Percentiles rank a stretch among this genome's conserved stretches.
Evolutionary conservation across 1,284 basidiomycete genomes (phyloP).

Genomic region (Afroboletus lepidellus): DNA sequence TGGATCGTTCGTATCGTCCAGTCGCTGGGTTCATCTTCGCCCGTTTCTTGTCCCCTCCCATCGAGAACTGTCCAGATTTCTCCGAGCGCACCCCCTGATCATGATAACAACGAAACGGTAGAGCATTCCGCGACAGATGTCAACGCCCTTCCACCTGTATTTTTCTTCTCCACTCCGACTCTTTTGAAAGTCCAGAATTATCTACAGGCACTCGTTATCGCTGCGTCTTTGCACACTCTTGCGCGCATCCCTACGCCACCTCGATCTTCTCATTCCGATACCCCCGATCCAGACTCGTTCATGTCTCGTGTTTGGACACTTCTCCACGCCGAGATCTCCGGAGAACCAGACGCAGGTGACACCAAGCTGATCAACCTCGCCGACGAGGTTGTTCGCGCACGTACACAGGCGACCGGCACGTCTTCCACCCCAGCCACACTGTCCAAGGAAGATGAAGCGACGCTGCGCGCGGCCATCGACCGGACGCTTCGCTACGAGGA

Average conservation of each 20-base stretch:
- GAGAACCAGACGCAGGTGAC: constrained; percentile 36
- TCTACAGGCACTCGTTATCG: constrained; percentile 67
- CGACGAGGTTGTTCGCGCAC: constrained; percentile 63
- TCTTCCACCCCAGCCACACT: constrained; percentile 11
- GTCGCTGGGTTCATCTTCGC: constrained; percentile 43
- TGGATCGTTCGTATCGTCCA: constrained; percentile 52
- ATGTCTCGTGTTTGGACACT: constrained; percentile 62
- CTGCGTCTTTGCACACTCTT: constrained; percentile 57
- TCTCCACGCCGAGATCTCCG: constrained; percentile 55
- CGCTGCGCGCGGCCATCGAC: constrained; percentile 56
- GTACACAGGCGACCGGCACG: constrained; percentile 20
- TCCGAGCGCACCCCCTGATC: neutral
- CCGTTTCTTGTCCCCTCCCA: constrained; percentile 47
- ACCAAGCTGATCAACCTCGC: constrained; percentile 66
- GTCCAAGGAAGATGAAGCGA: constrained; percentile 44
- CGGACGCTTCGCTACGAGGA: constrained; percentile 58
- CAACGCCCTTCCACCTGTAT: constrained; percentile 56
- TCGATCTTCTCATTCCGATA: constrained; percentile 1
- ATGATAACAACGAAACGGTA: constrained; percentile 2
- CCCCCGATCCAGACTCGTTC: constrained; percentile 35
- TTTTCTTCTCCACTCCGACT: constrained; percentile 54
- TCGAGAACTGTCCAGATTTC: constrained; percentile 19
- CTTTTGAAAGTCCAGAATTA: constrained; percentile 64
- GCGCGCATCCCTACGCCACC: constrained; percentile 40
- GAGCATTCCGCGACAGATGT: constrained; percentile 11